Conservation (phyloP, 2,329 filamentous ascomycete genomes). For the Cordyceps sp. region DNA sequence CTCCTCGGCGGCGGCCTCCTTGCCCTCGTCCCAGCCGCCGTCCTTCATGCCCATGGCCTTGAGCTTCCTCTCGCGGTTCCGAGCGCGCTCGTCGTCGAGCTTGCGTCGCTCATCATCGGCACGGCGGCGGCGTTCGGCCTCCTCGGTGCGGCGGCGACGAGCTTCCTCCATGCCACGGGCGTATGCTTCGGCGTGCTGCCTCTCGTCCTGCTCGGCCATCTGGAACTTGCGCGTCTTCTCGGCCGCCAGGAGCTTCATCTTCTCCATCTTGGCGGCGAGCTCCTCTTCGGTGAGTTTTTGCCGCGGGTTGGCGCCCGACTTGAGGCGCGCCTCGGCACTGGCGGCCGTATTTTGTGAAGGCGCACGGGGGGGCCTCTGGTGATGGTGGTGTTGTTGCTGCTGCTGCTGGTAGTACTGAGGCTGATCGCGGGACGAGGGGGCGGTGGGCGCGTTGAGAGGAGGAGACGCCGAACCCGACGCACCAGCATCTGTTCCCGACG, state of each 20-base stretch:
- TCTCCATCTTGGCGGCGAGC: conserved; percentile 41
- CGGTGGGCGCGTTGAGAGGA: not conserved
- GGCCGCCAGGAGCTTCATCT: conserved; percentile 40
- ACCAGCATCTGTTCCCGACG: not conserved
- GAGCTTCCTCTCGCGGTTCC: conserved; percentile 43
- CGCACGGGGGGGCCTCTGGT: not conserved
- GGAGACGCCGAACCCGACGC: not conserved
- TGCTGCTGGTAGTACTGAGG: conserved; percentile 1
- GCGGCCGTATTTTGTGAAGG: conserved; percentile 13
- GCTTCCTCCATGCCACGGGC: conserved; percentile 39
- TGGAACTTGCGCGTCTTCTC: conserved; percentile 44
- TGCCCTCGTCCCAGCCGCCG: conserved; percentile 43
- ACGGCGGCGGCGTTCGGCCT: conserved; percentile 32
- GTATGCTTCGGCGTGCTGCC: conserved; percentile 35
- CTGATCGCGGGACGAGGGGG: conserved; percentile 4
- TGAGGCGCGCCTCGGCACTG: conserved; percentile 24
- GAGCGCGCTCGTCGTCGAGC: conserved; percentile 42
- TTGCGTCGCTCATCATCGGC: conserved; percentile 33
- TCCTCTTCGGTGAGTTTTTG: conserved; percentile 43
- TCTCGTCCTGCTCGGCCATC: conserved; percentile 38
- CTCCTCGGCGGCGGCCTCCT: conserved; percentile 25
- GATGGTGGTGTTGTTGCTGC: too few species aligned
- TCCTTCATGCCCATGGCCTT: conserved; percentile 38
- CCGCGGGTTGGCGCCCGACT: conserved; percentile 40
- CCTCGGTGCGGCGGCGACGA: conserved; percentile 31